These are phyloP conservation scores for Puccinia polysora DNA, from an alignment of 1,284 basidiomycete genomes.

Conservation along the genomic window DNA sequence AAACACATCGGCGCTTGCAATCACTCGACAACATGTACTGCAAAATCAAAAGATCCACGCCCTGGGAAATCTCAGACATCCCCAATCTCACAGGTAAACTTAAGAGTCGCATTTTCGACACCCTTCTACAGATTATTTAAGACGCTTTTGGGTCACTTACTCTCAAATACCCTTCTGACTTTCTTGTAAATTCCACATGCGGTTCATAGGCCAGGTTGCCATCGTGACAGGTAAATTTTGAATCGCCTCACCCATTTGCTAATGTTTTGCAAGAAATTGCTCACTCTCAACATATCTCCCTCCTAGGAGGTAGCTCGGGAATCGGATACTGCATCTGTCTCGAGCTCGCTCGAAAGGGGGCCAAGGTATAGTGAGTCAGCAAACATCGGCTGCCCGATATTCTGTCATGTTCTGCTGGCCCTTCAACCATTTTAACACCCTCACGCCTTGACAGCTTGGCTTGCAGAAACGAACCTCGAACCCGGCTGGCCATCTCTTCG, in stretches of 20 bases:
- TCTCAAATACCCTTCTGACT: too few species aligned
- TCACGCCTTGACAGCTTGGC: conserved; percentile 1
- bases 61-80: conserved; percentile 2
- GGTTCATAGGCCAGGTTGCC: conserved; percentile 19
- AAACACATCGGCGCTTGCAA: too few species aligned
- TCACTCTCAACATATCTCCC: neutral
- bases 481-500: conserved; percentile 17
- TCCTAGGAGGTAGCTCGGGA: conserved; percentile 23
- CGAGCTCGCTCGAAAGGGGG: conserved; percentile 30
- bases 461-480: conserved; percentile 21
- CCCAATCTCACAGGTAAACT: conserved; percentile 11
- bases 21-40: too few species aligned
- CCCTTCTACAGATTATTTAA: too few species aligned
- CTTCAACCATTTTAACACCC: neutral
- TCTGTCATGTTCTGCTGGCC: neutral
- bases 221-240: conserved; percentile 29
- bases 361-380: conserved; percentile 31
- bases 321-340: conserved; percentile 27
- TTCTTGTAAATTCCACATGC: neutral
- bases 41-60: neutral
- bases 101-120: too few species aligned
- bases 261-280: neutral
- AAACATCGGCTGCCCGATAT: neutral
- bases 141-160: too few species aligned
- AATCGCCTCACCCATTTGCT: neutral